A percentile compares a stretch with the other conserved stretches of the same genome.
phyloP scores from a whole-genome alignment of 2,329 filamentous ascomycete species.

The Phoma sp. region DNA sequence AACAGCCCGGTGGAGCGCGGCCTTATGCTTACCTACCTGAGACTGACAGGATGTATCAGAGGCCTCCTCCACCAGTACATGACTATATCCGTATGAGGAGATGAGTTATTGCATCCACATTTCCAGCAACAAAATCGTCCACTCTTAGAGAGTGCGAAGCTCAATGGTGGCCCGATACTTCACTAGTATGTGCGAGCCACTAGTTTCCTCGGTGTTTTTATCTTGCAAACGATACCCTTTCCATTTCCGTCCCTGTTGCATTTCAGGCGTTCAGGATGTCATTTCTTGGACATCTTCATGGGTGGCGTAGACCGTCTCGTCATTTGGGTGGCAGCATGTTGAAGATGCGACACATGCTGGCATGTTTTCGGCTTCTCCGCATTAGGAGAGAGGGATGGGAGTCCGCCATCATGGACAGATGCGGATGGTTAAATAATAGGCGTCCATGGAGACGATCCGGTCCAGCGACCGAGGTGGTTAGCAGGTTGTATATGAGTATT shows the following conservation, averaged over 20 bases:
- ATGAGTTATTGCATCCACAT: constrained; percentile 16
- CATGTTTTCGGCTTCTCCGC: neutral
- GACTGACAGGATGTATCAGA: constrained; percentile 11
- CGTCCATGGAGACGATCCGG: neutral
- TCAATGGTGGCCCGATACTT: neutral
- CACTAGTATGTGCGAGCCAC: constrained; percentile 9
- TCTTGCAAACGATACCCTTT: constrained; percentile 37
- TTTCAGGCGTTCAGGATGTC: constrained; percentile 2
- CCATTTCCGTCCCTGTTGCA: constrained; percentile 22
- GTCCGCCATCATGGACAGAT: neutral
- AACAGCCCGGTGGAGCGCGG: constrained; percentile 4
- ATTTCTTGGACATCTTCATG: neutral
- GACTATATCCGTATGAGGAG: constrained; percentile 23
- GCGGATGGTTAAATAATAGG: neutral
- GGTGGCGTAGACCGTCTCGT: neutral
- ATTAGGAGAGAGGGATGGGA: neutral
- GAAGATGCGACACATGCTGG: neutral
- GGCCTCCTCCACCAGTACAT: constrained; percentile 12
- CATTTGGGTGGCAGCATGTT: neutral
- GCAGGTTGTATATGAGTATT: neutral
- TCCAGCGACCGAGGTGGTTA: too few relatives aligned
- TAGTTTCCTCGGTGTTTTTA: constrained; percentile 25
- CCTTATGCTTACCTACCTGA: constrained; percentile 11
- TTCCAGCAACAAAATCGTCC: neutral
- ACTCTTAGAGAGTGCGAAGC: neutral